These are phyloP conservation scores for Amanita subjunquillea DNA, from an alignment of 768 basidiomycete genomes.

Conservation along the genomic window DNA sequence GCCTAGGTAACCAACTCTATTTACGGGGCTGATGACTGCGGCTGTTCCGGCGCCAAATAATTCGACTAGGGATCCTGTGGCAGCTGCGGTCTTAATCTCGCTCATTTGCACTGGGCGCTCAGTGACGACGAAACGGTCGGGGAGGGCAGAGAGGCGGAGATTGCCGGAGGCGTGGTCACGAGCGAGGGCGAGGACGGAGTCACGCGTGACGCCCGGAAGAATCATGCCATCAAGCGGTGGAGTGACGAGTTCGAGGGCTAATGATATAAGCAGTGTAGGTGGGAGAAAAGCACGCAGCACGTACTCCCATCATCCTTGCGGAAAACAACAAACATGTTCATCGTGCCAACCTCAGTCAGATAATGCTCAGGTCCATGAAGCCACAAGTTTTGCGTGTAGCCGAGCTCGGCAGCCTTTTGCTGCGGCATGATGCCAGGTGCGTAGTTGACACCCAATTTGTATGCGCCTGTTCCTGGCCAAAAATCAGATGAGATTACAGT, in stretches of 20 bases:
- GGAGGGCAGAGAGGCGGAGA: constrained; percentile 34
- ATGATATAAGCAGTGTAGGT: background rate
- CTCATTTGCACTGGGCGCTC: constrained; percentile 71
- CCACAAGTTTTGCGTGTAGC: constrained; percentile 89
- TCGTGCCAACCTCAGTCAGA: constrained; percentile 74
- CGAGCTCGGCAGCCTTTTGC: constrained; percentile 58
- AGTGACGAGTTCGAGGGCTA: constrained; percentile 76
- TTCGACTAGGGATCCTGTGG: constrained; percentile 64
- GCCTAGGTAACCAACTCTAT: constrained; percentile 65
- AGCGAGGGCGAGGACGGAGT: constrained; percentile 68
- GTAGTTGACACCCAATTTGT: constrained; percentile 83
- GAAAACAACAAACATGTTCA: constrained; percentile 87
- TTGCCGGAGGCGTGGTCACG: constrained; percentile 47
- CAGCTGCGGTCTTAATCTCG: constrained; percentile 51
- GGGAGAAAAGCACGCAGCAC: constrained; percentile 1
- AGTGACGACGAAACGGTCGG: constrained; percentile 44
- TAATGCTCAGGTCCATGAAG: constrained; percentile 62
- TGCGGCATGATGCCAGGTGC: constrained; percentile 85
- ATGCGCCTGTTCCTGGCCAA: constrained; percentile 66
- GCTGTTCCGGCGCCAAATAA: constrained; percentile 82
- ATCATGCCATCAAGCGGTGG: constrained; percentile 88
- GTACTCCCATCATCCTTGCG: constrained; percentile 56
- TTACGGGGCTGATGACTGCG: constrained; percentile 62
- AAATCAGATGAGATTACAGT: background rate
- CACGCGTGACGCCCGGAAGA: constrained; percentile 86